Conservation (phyloP, 1,284 basidiomycete genomes). For the Ganoderma sp. region DNA sequence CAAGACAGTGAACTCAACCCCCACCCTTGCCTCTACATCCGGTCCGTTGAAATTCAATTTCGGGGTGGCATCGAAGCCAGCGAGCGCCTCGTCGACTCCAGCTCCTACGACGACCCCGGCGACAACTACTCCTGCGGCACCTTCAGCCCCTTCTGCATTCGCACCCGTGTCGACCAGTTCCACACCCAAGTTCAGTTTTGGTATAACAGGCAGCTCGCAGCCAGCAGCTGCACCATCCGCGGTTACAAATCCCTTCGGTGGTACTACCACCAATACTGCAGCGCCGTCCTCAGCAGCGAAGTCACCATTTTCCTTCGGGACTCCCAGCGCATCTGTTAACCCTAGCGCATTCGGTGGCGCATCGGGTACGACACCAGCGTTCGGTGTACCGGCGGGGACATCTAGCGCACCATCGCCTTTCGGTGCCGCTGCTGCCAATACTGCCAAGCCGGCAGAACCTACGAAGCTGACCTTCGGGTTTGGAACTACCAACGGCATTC, state of each 20-base stretch:
- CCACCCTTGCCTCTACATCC: slow-evolving; percentile 14
- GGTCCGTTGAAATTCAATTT: slow-evolving; percentile 42
- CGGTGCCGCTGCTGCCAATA: neutral
- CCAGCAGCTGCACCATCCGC: slow-evolving; percentile 13
- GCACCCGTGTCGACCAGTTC: slow-evolving; percentile 18
- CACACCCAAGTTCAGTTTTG: slow-evolving; percentile 40
- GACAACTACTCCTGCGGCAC: neutral
- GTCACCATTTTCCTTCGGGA: slow-evolving; percentile 9
- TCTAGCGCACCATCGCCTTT: slow-evolving; percentile 9
- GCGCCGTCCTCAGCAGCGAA: slow-evolving; percentile 20
- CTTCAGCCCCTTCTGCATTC: slow-evolving; percentile 7
- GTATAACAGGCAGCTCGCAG: slow-evolving; percentile 19
- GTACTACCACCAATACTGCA: slow-evolving; percentile 2
- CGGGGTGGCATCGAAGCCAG: slow-evolving; percentile 32
- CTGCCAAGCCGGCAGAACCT: neutral
- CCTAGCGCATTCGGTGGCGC: neutral
- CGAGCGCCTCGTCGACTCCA: slow-evolving; percentile 11
- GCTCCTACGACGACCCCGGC: slow-evolving; percentile 15
- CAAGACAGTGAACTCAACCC: neutral
- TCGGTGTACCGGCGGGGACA: slow-evolving; percentile 6
- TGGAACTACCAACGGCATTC: neutral
- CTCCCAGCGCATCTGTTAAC: neutral
- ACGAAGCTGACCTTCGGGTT: neutral
- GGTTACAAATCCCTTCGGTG: slow-evolving; percentile 19
- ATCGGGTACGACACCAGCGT: neutral